Evolutionary conservation across 805 yeast genomes (phyloP), one percentile per base, ranked within the genome.

Genomic region (Isabelozyma heimii): DNA sequence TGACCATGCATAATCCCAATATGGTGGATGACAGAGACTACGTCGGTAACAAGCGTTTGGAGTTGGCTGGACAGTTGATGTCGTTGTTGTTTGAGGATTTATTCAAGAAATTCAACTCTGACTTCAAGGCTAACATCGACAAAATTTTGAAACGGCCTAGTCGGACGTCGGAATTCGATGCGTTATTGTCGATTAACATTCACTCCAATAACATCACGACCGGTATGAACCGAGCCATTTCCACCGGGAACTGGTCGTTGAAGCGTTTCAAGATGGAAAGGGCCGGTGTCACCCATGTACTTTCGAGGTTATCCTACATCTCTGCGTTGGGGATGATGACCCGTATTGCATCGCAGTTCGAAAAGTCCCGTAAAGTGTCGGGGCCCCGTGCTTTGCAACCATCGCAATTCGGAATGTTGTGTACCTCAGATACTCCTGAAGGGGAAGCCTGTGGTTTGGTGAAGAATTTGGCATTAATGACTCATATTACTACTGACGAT

Each of bases 401-500:
- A 9, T 94, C 99, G 1, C 99, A 94, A 73, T 94, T 94, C 68
- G 99, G 99, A 65, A 94, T 94, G 98, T 77, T 94, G 51, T 94
- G 99, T 77, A 90, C 98, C 6, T 89, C 98, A 0, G 99, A 94
- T 80, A 94, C 99, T 0, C 99, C 99, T 1, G 99, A 94, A 80
- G 99, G 99, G 79, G 99, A 94, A 71, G 99, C 99, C 0, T 94
- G 99, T 83, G 99, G 99, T 63, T 80, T 94, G 68, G 99, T 94
- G 37, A 94, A 94, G 72, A 94, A 94, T 65, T 76, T 94, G 66
- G 99, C 99, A 1, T 77, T 94, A 43, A 94, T 94, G 99, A 94
- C 99, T 9, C 99, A 94, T 69, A 94, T 94, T 61, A 94, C 99
- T 4, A 92, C 99, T 1, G 99, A 94, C 69, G 97, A 90, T 59